Percentiles rank a stretch among this genome's conserved stretches.
These are phyloP conservation scores for Aspergillus sp. DNA, from an alignment of 2,329 filamentous ascomycete species.

Conservation along the genomic window DNA sequence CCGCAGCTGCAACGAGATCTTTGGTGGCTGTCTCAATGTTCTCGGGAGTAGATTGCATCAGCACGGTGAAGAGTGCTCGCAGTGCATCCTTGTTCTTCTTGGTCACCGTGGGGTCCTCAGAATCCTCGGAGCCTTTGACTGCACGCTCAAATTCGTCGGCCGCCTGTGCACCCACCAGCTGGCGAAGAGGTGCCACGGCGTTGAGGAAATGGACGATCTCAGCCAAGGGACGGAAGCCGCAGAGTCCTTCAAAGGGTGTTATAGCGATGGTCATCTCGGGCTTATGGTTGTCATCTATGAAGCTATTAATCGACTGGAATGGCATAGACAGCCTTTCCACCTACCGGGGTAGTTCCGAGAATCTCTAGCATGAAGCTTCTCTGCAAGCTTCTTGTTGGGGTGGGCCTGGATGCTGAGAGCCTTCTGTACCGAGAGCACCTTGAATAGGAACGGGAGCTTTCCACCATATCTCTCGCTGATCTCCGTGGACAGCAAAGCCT, in stretches of 20 bases:
- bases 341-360: slow-evolving; percentile 81
- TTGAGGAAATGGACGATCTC: slow-evolving; percentile 85
- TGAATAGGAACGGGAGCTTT: slow-evolving; percentile 94
- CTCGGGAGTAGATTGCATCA: slow-evolving; percentile 73
- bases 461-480: slow-evolving; percentile 70
- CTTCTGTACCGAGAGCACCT: slow-evolving; percentile 93
- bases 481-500: slow-evolving; percentile 69
- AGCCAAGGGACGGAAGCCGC: slow-evolving; percentile 81
- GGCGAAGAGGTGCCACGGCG: slow-evolving; percentile 58
- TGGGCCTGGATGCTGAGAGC: slow-evolving; percentile 96
- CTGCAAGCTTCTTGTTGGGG: slow-evolving; percentile 90
- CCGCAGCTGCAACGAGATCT: slow-evolving; percentile 66
- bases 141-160: slow-evolving; percentile 53
- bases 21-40: slow-evolving; percentile 61
- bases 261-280: slow-evolving; percentile 99
- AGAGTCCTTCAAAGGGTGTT: slow-evolving; percentile 92
- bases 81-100: slow-evolving; percentile 73
- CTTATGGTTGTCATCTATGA: slow-evolving; percentile 90
- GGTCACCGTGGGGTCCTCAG: slow-evolving; percentile 39
- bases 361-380: slow-evolving; percentile 78
- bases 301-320: slow-evolving; percentile 1
- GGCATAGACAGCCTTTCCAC: slow-evolving; percentile 2
- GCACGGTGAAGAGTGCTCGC: slow-evolving; percentile 66
- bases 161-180: slow-evolving; percentile 54
- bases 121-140: slow-evolving; percentile 53